phyloP scores from a whole-genome alignment of 257 asterid genomes.

The Euphrasia confusa region DNA sequence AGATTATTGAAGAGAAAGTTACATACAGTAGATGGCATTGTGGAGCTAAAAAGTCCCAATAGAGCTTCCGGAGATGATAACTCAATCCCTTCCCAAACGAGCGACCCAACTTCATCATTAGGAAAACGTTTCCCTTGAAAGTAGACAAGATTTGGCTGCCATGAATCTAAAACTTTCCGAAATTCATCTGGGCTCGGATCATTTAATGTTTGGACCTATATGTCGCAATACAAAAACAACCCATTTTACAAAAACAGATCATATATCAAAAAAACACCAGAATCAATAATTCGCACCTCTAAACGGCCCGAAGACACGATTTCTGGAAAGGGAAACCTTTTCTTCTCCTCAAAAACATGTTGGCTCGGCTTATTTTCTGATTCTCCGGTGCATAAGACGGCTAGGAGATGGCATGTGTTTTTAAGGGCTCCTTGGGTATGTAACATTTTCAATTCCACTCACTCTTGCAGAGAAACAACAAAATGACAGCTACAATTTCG shows the following conservation, averaged over 20 bases:
- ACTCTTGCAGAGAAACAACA: conserved; percentile 15
- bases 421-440: conserved; percentile 78
- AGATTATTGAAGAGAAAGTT: background rate
- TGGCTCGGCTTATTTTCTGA: conserved; percentile 41
- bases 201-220: conserved; percentile 74
- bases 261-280: background rate
- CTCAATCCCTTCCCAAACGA: conserved; percentile 55
- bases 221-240: background rate
- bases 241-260: background rate
- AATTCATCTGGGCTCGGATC: conserved; percentile 68
- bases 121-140: conserved; percentile 68
- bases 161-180: conserved; percentile 54
- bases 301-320: conserved; percentile 74
- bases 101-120: conserved; percentile 57
- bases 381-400: conserved; percentile 48
- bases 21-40: conserved; percentile 69
- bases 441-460: conserved; percentile 52
- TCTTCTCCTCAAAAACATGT: conserved; percentile 41
- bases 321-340: conserved; percentile 62
- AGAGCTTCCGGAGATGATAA: conserved; percentile 59
- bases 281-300: conserved; percentile 53
- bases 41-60: conserved; percentile 54
- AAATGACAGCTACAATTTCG: too few relatives aligned
- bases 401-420: conserved; percentile 75
- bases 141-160: conserved; percentile 79